Evolutionary conservation across 495 filamentous ascomycete genomes (phyloP).

Genomic region (Hypoxylon perforatum): DNA sequence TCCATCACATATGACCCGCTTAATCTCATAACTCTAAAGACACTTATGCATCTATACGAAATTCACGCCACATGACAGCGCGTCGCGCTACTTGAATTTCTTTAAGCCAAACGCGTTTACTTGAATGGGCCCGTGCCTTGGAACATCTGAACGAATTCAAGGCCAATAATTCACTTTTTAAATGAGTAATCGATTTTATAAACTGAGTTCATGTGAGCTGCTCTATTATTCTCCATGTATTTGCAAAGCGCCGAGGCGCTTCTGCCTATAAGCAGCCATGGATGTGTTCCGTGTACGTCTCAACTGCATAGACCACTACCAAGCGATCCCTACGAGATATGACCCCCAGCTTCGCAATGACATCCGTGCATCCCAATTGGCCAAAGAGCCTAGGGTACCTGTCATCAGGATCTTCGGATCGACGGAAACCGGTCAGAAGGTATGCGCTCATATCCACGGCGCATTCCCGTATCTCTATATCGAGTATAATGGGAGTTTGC

Average conservation of each 20-base stretch:
- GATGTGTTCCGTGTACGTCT: conserved; percentile 85
- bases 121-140: background rate
- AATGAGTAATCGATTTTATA: conserved; percentile 6
- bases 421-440: conserved; percentile 94
- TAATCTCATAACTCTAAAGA: background rate
- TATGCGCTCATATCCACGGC: conserved; percentile 96
- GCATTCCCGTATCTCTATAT: conserved; percentile 95
- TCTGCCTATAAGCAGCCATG: conserved; percentile 52
- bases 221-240: conserved; percentile 25
- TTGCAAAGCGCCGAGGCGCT: conserved; percentile 11
- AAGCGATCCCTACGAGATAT: conserved; percentile 77
- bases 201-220: background rate
- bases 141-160: background rate
- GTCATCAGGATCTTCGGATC: conserved; percentile 92
- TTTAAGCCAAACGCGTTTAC: conserved; percentile 39
- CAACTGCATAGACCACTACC: conserved; percentile 96
- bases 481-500: conserved; percentile 80
- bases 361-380: conserved; percentile 59
- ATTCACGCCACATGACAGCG: conserved; percentile 39
- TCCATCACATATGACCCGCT: background rate
- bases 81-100: conserved; percentile 25
- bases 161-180: background rate
- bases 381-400: conserved; percentile 76
- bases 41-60: conserved; percentile 11
- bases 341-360: conserved; percentile 80